Base-by-base conservation (phyloP, 1,284 basidiomycete species). In the Rhodotorula sp. region DNA sequence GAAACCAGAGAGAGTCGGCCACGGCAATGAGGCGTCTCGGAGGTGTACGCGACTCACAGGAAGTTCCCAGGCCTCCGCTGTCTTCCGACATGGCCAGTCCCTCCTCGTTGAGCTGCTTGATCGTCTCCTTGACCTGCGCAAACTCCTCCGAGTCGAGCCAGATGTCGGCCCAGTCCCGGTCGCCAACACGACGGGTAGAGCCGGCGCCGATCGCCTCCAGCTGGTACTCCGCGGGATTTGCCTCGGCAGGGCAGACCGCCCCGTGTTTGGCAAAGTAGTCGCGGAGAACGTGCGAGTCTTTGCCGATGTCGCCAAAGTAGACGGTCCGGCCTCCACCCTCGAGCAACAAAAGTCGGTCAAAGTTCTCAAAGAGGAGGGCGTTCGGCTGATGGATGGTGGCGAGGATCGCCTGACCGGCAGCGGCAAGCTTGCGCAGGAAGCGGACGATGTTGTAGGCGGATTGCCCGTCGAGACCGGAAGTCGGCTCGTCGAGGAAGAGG, bases 361-460 rank as follows among this genome's bases (percentile, higher is more conserved):
- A 78, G 54, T 74, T 70, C 61, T 71, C 70, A 49, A 71, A 71
- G 8, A 87, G 81, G 34, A 87, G 78, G 2, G 85, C 82, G 76
- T 85, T 85, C 31, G 92, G 92, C 83, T 92, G 86, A 79, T 95
- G 93, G 76, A 83, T 82, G 1, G 82, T 85, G 76, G 82, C 83
- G 21, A 84, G 80, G 21, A 83, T 78, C 26, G 92, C 91, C 81
- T 94, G 92, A 5, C 93, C 93, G 71, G 88, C 88, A 72, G 91
- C 86, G 16, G 93, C 90, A 23, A 95, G 86, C 72, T 89, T 87
- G 46, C 89, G 86, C 62, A 95, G 84, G 79, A 95, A 90, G 2
- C 86, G 84, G 64, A 92, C 85, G 77, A 96, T 92, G 21, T 89
- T 90, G 90, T 90, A 94, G 0, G 93, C 92, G 62, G 88, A 90